phyloP scores from a whole-genome alignment of 371 early-diverging fungal species.

The Basidiobolus meristosporus region DNA sequence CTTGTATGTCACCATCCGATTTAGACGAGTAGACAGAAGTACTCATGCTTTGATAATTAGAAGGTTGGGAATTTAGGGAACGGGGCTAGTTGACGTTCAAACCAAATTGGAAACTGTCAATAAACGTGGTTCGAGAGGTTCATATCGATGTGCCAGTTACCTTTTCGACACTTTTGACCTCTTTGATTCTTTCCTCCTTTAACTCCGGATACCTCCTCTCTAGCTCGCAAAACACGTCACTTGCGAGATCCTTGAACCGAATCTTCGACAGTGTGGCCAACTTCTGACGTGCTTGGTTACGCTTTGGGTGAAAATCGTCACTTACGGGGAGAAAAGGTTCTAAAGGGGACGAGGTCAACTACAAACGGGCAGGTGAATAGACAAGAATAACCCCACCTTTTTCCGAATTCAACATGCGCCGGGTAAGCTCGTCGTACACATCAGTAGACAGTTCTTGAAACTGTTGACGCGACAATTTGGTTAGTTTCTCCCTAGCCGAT shows the following conservation, averaged over 20 bases:
- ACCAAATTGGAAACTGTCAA: no score
- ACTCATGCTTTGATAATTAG: no score
- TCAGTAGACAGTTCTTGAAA: conserved; percentile 89
- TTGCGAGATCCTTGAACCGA: conserved; percentile 79
- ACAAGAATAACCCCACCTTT: conserved; percentile 22
- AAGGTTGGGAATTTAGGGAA: no score
- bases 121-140: conserved; percentile 2
- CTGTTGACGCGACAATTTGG: conserved; percentile 57
- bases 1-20: no score
- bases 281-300: conserved; percentile 94
- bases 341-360: conserved; percentile 7
- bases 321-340: conserved; percentile 73
- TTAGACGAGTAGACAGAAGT: no score
- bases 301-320: conserved; percentile 79
- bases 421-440: conserved; percentile 83
- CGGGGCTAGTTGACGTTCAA: no score
- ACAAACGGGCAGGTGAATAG: neutral
- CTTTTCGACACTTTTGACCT: conserved; percentile 2
- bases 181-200: neutral
- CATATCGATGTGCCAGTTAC: conserved; percentile 1
- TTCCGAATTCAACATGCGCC: conserved; percentile 35
- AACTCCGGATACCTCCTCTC: neutral
- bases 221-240: conserved; percentile 45
- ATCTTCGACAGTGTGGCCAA: conserved; percentile 69
- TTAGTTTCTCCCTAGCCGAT: conserved; percentile 71